Base-by-base conservation (phyloP, 2,329 filamentous ascomycete genomes). In the Pseudocercospora vitis region DNA sequence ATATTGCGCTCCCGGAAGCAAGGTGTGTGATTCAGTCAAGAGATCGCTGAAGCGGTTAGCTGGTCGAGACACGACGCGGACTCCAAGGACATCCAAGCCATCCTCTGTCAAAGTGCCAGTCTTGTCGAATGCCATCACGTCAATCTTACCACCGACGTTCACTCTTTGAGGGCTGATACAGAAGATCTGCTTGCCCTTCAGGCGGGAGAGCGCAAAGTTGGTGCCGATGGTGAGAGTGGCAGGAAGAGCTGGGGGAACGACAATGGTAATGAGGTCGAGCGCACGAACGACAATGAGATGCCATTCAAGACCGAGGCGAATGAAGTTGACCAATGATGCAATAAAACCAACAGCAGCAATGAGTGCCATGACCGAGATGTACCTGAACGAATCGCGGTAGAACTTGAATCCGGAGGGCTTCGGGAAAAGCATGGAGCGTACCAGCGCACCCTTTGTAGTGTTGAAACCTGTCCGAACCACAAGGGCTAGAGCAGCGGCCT, bases 391-490 rank as follows among this genome's bases (percentile, higher is more conserved):
- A 71, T 99, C 94, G 35, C 90, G 84, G 71, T 99, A 99, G 70
- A 99, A 99, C 66, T 95, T 97, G 81, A 99, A 99, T 0, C 92
- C 92, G 0, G 92, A 96, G 1, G 94, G 94, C 68, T 99, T 99
- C 0, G 94, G 95, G 68, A 99, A 99, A 31, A 99, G 81, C 92
- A 99, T 99, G 0, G 94, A 97, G 19, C 94, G 87, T 55, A 99
- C 91, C 14, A 99, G 77, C 7, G 94, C 89, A 19, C 94, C 94
- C 70, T 99, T 99, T 1, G 94, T 99, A 0, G 94, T 99, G 70
- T 95, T 95, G 74, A 99, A 99, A 1, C 94, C 94, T 2, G 91
- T 99, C 58, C 94, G 84, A 23, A 96, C 86, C 12, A 96, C 91
- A 73, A 99, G 86, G 9, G 92, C 94, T 29, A 99, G 78, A 1